Evolutionary conservation across 2,329 filamentous ascomycete species (phyloP), one percentile per base, ranked within the genome.

Genomic region (Fusarium sp.): DNA sequence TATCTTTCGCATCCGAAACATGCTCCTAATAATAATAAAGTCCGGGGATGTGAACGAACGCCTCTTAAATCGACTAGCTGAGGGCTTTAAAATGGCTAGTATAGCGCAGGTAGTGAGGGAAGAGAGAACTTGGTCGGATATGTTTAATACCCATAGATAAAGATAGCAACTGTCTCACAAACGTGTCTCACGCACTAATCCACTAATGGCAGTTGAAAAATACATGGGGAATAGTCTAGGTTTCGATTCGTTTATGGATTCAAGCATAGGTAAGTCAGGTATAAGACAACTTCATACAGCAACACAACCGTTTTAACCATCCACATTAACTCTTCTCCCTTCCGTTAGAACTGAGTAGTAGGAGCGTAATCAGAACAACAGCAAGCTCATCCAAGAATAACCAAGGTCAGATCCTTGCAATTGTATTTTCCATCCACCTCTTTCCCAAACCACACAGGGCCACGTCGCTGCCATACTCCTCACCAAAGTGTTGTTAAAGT

Each of bases 391-490:
- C 26, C 36, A n/a, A 55, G 58, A 24, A 52, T 20, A 58, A 61
- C 36, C 28, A 36, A 49, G 20, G 38, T 38, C 34, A 45, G 26
- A 45, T 31, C 20, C 13, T 36, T 48, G 36, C 22, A 43, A 58
- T 60, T 48, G 31, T 55, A 42, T 43, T 68, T 67, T 45, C 28
- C 59, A 59, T 61, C 56, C 43, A 46, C 54, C 48, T 55, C 59
- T 50, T 49, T 22, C 42, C 42, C 51, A 61, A 52, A 60, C 55
- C 49, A 62, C 54, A 33, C 33, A 45, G 49, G 49, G 49, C 63
- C 65, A 58, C 61, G 39, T 45, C 57, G 46, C 51, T 69, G 34
- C 34, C 31, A 63, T 31, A 31, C 28, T 53, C 40, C 22, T 18
- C 31, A 5, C 36, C 49, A 54, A 40, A 46, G 38, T 24, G 45